These are phyloP conservation scores for Pseudogymnoascus sp. DNA, from an alignment of 2,329 filamentous ascomycete species.

Conservation along the genomic window DNA sequence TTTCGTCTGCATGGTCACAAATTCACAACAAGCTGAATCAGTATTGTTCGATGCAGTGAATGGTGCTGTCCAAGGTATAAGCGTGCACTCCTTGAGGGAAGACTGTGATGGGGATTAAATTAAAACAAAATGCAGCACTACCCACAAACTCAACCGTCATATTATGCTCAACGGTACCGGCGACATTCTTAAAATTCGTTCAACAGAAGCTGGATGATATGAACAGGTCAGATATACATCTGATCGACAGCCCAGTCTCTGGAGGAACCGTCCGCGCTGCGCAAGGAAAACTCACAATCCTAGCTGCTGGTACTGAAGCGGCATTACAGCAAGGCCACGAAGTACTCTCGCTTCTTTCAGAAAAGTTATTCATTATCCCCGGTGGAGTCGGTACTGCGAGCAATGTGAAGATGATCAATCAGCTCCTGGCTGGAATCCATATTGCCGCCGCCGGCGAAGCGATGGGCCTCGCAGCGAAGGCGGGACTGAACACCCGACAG, in stretches of 20 bases:
- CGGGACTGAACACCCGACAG: slow-evolving; percentile 40
- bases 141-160: slow-evolving; percentile 52
- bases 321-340: slow-evolving; percentile 48
- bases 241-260: slow-evolving; percentile 66
- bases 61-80: slow-evolving; percentile 36
- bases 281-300: slow-evolving; percentile 66
- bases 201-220: slow-evolving; percentile 44
- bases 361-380: slow-evolving; percentile 53
- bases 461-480: slow-evolving; percentile 47
- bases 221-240: slow-evolving; percentile 52
- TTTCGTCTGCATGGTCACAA: slow-evolving; percentile 70
- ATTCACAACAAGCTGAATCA: slow-evolving; percentile 56
- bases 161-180: slow-evolving; percentile 63
- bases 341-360: slow-evolving; percentile 54
- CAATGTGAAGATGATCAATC: slow-evolving; percentile 56
- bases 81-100: slow-evolving; percentile 15
- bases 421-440: slow-evolving; percentile 55
- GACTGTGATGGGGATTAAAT: not conserved
- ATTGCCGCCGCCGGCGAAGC: slow-evolving; percentile 53
- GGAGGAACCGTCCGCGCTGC: slow-evolving; percentile 61
- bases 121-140: slow-evolving; percentile 13
- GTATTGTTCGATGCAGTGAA: slow-evolving; percentile 52
- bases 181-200: slow-evolving; percentile 54
- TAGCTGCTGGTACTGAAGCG: slow-evolving; percentile 53
- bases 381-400: slow-evolving; percentile 52